A percentile compares a stretch with the other conserved stretches of the same genome.
phyloP scores from a whole-genome alignment of 495 filamentous ascomycete genomes.

The Jackrogersella multiformis region DNA sequence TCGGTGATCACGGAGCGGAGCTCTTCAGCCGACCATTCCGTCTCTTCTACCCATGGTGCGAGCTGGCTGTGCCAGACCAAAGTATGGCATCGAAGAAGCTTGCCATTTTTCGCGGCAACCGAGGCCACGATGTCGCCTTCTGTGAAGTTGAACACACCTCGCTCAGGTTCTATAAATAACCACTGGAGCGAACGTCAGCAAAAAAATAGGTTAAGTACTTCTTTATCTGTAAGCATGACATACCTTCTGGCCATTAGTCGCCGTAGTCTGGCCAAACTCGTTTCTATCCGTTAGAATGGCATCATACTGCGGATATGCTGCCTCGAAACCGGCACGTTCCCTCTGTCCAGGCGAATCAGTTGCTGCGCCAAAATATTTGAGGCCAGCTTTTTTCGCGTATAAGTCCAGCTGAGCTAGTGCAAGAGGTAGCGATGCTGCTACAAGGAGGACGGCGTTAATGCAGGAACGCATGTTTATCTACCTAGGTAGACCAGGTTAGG shows the following conservation, averaged over 20 bases:
- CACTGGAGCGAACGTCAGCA: conserved; percentile 40
- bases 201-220: background rate
- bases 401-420: conserved; percentile 57
- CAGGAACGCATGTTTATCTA: conserved; percentile 1
- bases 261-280: conserved; percentile 70
- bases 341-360: conserved; percentile 51
- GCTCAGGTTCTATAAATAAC: conserved; percentile 53
- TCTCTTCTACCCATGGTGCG: conserved; percentile 37
- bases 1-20: conserved; percentile 61
- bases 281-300: conserved; percentile 55
- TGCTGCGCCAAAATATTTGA: conserved; percentile 67
- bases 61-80: conserved; percentile 73
- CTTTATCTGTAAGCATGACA: background rate
- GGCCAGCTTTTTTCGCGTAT: conserved; percentile 61
- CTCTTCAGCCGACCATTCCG: conserved; percentile 63
- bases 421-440: conserved; percentile 21
- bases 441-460: background rate
- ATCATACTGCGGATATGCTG: conserved; percentile 61
- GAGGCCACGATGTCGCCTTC: conserved; percentile 62
- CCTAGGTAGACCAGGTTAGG: no score
- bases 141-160: conserved; percentile 59
- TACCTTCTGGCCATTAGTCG: conserved; percentile 65
- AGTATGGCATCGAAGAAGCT: conserved; percentile 68
- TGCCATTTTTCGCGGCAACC: conserved; percentile 61
- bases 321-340: conserved; percentile 53